Conservation (phyloP, 2,329 filamentous ascomycete species). For the Dichotomopilus funicola region DNA sequence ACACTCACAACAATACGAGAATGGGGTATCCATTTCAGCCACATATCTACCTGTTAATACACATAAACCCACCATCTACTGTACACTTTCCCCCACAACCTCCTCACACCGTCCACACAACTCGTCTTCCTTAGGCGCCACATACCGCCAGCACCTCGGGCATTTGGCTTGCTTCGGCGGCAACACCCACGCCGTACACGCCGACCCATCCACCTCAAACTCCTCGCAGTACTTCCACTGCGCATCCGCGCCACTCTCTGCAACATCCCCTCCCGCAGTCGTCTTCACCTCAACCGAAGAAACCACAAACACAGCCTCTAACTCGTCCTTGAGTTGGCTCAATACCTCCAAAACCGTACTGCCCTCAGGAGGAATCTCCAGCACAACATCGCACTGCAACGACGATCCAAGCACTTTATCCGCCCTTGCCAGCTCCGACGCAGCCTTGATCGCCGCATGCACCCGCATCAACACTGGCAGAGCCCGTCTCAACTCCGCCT, state of each 20-base stretch:
- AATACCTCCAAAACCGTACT: slow-evolving; percentile 31
- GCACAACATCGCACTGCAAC: slow-evolving; percentile 65
- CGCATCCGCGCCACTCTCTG: slow-evolving; percentile 1
- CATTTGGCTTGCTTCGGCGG: slow-evolving; percentile 63
- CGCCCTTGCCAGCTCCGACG: slow-evolving; percentile 65
- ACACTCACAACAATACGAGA: not conserved
- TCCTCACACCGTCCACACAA: slow-evolving; percentile 70
- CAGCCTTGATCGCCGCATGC: slow-evolving; percentile 63
- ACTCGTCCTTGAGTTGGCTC: slow-evolving; percentile 41
- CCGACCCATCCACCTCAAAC: slow-evolving; percentile 36
- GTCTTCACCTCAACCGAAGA: slow-evolving; percentile 52
- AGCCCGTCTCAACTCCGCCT: slow-evolving; percentile 35
- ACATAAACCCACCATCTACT: not conserved
- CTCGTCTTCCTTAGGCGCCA: slow-evolving; percentile 56
- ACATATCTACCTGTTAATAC: slow-evolving; percentile 2
- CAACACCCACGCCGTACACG: slow-evolving; percentile 38
- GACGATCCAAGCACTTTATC: slow-evolving; percentile 73
- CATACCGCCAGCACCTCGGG: slow-evolving; percentile 80
- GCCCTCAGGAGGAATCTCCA: slow-evolving; percentile 39
- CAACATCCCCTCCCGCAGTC: slow-evolving; percentile 20
- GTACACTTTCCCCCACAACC: slow-evolving; percentile 40
- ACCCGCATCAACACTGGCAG: slow-evolving; percentile 46
- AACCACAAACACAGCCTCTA: slow-evolving; percentile 62
- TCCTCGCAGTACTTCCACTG: slow-evolving; percentile 38
- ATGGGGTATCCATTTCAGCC: slow-evolving; percentile 1